Base-by-base conservation (phyloP, 192 early-diverging fungal genomes). In the Nowakowskiella sp. region DNA sequence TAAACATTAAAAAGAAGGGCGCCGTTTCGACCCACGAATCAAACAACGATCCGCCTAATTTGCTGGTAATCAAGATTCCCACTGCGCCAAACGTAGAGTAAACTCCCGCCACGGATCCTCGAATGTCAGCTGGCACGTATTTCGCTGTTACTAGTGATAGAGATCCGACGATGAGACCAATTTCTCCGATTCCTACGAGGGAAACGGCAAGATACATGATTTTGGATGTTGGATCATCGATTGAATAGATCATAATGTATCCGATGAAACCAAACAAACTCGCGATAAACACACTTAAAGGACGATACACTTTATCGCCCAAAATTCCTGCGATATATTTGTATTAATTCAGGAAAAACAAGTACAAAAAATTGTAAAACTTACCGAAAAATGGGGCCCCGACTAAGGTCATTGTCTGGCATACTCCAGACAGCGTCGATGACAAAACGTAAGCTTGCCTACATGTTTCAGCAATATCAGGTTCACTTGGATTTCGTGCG, bases 91-190 rank as follows among this genome's bases (percentile, higher is more conserved):
- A 78, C 27, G 85, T 73, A 13, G 67, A 71, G 33, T 70, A 77
- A 0, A 79, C 67, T 26, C 85, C 83, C 0, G 83, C 80, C 5
- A 85, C 76, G 50, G 62, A 62, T 4, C 85, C 86, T 21, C 80
- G 70, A 25, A 76, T 57, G 21, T 56, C 49, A n/a, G 42, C 42
- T 0, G 77, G 66, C 0, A 85, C 64, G 30, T 65, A 59, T 16
- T 57, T 45, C 4, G 68, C 73, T 24, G 77, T 76, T 28, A 85
- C 75, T 23, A 88, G 60, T 0, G 80, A 61, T 45, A 88, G 73
- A 3, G 77, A 79, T 2, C 74, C 62, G 32, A 85, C 68, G 24
- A 88, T 76, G 64, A 85, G 73, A 43, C 84, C 86, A 47, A 83
- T 76, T 73, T 80, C 77, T 55, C 52, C 82, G 58, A 71, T 64